These are phyloP conservation scores for Verbascum thapsus DNA, from an alignment of 257 asterid species.

Conservation along the genomic window DNA sequence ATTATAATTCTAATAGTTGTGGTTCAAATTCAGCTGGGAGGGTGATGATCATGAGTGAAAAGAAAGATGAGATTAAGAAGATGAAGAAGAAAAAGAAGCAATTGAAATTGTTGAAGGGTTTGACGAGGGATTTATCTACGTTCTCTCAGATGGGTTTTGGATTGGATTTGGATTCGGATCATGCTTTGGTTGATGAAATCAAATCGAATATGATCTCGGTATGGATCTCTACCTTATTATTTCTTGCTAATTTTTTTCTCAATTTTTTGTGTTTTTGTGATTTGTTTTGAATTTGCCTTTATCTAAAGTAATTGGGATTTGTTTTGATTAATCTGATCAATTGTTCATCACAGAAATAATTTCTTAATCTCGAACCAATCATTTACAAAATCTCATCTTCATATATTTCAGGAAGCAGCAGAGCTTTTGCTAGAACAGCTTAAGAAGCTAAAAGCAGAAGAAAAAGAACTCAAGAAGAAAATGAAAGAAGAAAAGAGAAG, in stretches of 20 bases:
- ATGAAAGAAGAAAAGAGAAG: slow-evolving; percentile 52
- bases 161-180: slow-evolving; percentile 38
- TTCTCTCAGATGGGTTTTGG: slow-evolving; percentile 57
- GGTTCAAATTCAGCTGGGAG: too few species aligned
- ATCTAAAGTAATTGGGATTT: too few species aligned
- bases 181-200: slow-evolving; percentile 44
- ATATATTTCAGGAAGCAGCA: slow-evolving; percentile 61
- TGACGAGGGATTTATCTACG: too few species aligned
- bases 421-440: slow-evolving; percentile 53
- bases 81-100: slow-evolving; percentile 54
- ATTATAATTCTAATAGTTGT: slow-evolving; percentile 43
- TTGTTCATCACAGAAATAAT: too few species aligned
- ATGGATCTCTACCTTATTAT: slow-evolving; percentile 13
- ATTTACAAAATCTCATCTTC: too few species aligned
- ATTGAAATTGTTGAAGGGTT: slow-evolving; percentile 62
- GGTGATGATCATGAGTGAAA: slow-evolving; percentile 22
- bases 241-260: neutral
- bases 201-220: slow-evolving; percentile 61
- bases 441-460: slow-evolving; percentile 49
- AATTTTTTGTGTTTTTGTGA: neutral
- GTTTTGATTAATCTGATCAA: too few species aligned
- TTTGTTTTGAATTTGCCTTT: too few species aligned
- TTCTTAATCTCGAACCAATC: too few species aligned
- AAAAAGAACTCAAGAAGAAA: slow-evolving; percentile 47
- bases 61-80: slow-evolving; percentile 38